A percentile compares a stretch with the other conserved stretches of the same genome.
Evolutionary conservation across 2,329 filamentous ascomycete species (phyloP).

Genomic region (Cladosporium sp.): DNA sequence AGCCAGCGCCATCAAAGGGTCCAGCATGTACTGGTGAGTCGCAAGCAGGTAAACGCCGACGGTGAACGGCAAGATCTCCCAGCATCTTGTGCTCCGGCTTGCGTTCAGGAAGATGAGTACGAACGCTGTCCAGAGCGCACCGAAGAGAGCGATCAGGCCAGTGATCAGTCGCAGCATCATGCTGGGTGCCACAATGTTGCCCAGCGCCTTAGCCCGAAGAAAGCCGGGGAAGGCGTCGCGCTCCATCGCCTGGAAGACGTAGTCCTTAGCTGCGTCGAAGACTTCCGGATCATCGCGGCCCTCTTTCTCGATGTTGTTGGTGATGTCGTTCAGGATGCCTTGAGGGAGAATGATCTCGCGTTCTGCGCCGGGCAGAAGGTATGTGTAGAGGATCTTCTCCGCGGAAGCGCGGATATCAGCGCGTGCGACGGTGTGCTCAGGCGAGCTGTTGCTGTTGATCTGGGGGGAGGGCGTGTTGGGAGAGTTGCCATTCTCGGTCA

Average conservation of each 20-base stretch:
- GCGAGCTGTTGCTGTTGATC: slow-evolving; percentile 69
- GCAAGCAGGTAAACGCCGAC: slow-evolving; percentile 81
- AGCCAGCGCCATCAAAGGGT: slow-evolving; percentile 81
- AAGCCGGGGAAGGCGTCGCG: slow-evolving; percentile 98
- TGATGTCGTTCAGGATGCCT: slow-evolving; percentile 78
- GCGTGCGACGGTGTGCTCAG: slow-evolving; percentile 74
- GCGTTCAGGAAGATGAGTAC: slow-evolving; percentile 86
- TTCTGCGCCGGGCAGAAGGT: slow-evolving; percentile 88
- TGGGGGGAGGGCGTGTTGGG: slow-evolving; percentile 21
- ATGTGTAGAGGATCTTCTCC: slow-evolving; percentile 98
- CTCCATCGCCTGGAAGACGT: slow-evolving; percentile 99
- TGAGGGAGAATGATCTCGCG: slow-evolving; percentile 91
- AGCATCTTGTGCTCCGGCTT: slow-evolving; percentile 67
- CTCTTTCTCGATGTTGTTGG: slow-evolving; percentile 79
- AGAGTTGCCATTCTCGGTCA: slow-evolving; percentile 50
- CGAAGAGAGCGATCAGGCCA: slow-evolving; percentile 81
- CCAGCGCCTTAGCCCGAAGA: slow-evolving; percentile 86
- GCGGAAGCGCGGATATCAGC: slow-evolving; percentile 88
- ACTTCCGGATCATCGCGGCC: slow-evolving; percentile 94
- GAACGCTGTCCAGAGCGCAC: slow-evolving; percentile 89
- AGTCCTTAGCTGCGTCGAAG: slow-evolving; percentile 96
- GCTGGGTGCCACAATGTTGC: slow-evolving; percentile 88
- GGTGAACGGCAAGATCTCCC: slow-evolving; percentile 89
- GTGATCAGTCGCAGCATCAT: slow-evolving; percentile 79
- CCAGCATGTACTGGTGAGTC: slow-evolving; percentile 92